phyloP scores from a whole-genome alignment of 495 filamentous ascomycete species.

The Aspergillus funiculosus region DNA sequence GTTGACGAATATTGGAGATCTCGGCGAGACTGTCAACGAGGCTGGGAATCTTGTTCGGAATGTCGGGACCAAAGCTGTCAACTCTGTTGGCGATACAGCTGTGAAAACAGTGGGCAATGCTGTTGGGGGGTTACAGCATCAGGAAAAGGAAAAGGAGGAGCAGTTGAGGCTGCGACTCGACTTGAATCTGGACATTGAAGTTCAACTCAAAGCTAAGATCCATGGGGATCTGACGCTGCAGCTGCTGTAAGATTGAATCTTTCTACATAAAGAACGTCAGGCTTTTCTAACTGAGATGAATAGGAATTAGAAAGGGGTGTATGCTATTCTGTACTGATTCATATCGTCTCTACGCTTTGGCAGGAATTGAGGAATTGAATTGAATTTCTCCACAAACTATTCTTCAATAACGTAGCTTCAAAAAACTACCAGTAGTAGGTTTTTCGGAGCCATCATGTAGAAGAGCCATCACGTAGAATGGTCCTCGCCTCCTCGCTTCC shows the following conservation, averaged over 20 bases:
- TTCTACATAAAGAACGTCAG: too few relatives aligned
- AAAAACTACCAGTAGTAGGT: too few relatives aligned
- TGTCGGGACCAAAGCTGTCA: background rate
- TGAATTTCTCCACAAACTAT: too few relatives aligned
- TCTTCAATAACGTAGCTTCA: too few relatives aligned
- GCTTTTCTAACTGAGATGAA: too few relatives aligned
- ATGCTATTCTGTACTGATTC: too few relatives aligned
- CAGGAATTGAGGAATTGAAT: too few relatives aligned
- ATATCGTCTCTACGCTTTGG: too few relatives aligned
- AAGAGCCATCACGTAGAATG: too few relatives aligned
- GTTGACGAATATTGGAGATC: background rate
- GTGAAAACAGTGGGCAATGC: background rate
- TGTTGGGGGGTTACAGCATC: background rate
- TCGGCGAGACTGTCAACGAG: background rate
- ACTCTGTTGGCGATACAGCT: background rate
- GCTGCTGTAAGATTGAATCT: slow-evolving; percentile 80
- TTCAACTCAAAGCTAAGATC: slow-evolving; percentile 86
- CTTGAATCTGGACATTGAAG: slow-evolving; percentile 81
- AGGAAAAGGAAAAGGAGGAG: slow-evolving; percentile 46
- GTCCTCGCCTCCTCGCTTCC: too few relatives aligned
- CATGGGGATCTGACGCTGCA: slow-evolving; percentile 83
- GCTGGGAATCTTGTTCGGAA: background rate
- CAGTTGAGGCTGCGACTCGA: slow-evolving; percentile 73
- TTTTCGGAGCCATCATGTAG: too few relatives aligned
- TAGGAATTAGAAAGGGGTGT: too few relatives aligned